These are phyloP conservation scores for Microthyrium microscopicum DNA, from an alignment of 2,329 filamentous ascomycete genomes.

Conservation along the genomic window DNA sequence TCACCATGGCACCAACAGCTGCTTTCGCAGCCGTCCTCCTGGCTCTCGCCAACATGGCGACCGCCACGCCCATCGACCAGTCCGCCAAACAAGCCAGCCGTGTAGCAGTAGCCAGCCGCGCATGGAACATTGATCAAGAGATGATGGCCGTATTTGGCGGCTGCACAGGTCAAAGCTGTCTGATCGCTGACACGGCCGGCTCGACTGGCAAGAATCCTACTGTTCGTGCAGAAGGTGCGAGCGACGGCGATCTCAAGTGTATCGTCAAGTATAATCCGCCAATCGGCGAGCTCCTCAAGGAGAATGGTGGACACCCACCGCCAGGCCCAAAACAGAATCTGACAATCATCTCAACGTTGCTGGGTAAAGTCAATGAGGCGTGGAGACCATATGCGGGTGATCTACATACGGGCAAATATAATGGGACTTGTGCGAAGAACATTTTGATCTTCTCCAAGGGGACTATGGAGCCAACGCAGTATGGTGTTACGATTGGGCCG, in stretches of 20 bases:
- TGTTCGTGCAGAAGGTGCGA: neutral
- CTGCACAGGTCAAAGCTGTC: slow-evolving; percentile 5
- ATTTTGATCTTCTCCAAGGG: slow-evolving; percentile 7
- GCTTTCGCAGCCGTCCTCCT: no score
- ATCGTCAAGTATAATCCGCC: slow-evolving; percentile 5
- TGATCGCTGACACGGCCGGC: slow-evolving; percentile 1
- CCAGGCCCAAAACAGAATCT: slow-evolving; percentile 2
- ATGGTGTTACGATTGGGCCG: slow-evolving; percentile 5
- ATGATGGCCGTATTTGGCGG: neutral
- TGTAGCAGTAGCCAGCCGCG: neutral
- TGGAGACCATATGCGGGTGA: slow-evolving; percentile 2
- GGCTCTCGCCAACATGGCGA: no score
- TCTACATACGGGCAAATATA: slow-evolving; percentile 2
- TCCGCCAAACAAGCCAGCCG: no score
- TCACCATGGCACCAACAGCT: no score
- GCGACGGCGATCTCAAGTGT: slow-evolving; percentile 3
- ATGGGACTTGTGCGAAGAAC: slow-evolving; percentile 1
- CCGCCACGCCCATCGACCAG: no score
- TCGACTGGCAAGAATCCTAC: neutral
- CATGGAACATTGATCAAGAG: neutral
- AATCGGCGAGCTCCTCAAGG: neutral
- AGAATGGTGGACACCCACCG: neutral
- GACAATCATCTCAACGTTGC: neutral
- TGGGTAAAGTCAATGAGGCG: neutral
- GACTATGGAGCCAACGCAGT: slow-evolving; percentile 3